phyloP scores from a whole-genome alignment of 306 rosid species.

The Betula pendula region DNA sequence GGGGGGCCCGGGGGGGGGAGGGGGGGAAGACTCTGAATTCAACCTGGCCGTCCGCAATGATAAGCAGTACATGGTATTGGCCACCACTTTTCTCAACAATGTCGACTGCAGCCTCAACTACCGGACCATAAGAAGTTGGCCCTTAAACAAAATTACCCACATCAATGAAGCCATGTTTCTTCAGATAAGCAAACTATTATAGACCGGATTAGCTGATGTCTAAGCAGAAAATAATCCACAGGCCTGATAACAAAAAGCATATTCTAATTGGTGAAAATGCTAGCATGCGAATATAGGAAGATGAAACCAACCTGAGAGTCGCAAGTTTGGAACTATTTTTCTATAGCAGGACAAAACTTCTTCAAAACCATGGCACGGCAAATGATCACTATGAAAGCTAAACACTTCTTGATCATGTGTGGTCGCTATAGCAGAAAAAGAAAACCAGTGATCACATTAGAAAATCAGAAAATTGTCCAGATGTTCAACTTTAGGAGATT shows the following conservation, averaged over 20 bases:
- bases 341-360: constrained; percentile 83
- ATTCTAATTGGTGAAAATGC: neutral
- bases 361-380: constrained; percentile 86
- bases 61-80: constrained; percentile 84
- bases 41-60: constrained; percentile 93
- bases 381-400: constrained; percentile 77
- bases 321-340: constrained; percentile 65
- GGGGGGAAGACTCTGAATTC: neutral
- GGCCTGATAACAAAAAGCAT: too few species aligned
- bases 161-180: constrained; percentile 21
- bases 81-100: constrained; percentile 83
- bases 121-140: constrained; percentile 89
- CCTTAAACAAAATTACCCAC: constrained; percentile 49
- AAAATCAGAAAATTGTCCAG: constrained; percentile 4
- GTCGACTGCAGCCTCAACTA: constrained; percentile 81
- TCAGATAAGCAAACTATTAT: constrained; percentile 2
- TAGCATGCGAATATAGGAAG: neutral
- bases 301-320: constrained; percentile 61
- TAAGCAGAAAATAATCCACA: neutral
- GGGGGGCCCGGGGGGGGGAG: too few species aligned
- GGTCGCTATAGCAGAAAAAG: constrained; percentile 50
- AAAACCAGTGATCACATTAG: constrained; percentile 9
- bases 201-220: neutral
- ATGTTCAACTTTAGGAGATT: constrained; percentile 19
- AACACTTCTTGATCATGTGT: constrained; percentile 86